Evolutionary conservation across 140 eudicot species (phyloP), one percentile per base, ranked within the genome.

Genomic region (Anethum foeniculum): DNA sequence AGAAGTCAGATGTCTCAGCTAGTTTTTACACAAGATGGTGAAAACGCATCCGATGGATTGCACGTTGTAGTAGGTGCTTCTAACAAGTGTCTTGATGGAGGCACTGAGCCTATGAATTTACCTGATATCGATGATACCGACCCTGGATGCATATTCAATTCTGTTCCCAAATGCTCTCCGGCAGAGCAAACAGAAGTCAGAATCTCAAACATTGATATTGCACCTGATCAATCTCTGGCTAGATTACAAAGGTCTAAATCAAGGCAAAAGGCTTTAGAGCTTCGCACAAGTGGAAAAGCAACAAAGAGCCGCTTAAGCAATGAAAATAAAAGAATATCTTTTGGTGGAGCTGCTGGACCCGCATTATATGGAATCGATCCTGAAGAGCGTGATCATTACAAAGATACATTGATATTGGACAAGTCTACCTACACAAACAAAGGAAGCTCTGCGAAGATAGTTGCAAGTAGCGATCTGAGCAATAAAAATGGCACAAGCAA

Each of bases 231-330:
- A 83, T 94, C 97, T 38, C 86, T 90, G 71, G 94, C 94, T 75
- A 87, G 89, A 86, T 84, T 92, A 30, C 96, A 92, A 77, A 90
- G 97, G 85, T 94, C 98, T 78, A 94, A 79, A 82, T 88, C 98
- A 15, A 86, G 98, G 80, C 98, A 94, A 89, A 92, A 85, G 88
- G 98, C 98, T 83, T 84, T 87, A 60, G 90, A 90, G 90, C 93
- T 86, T 39, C 96, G 97, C 25, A 86, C 77, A 71, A 86, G 84
- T 87, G 91, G 85, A 75, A 92, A 88, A 81, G 74, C 89, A 43
- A 27, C 84, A 65, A 90, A 85, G 86, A 86, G 86, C 28, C 62
- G 89, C 68, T 82, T 74, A 64, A 77, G 85, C 77, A 44, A 80
- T 78, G 88, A 83, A 78, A 87, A 82, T 71, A 47, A 52, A 47